Conservation (phyloP, 352 stramenopile genomes). For the Phytophthora nicotianae region DNA sequence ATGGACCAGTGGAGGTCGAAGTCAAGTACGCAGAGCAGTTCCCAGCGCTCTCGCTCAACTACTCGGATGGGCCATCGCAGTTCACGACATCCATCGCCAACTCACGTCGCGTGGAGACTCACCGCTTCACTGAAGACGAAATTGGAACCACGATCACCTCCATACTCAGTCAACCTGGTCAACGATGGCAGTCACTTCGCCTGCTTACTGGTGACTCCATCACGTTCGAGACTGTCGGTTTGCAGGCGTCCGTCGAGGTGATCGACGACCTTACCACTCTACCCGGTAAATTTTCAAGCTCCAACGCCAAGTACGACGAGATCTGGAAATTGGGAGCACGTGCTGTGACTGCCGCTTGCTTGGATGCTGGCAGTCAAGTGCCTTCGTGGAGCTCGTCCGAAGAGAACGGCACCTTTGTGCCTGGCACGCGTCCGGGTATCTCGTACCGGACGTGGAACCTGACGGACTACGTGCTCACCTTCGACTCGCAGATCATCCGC, state of each 20-base stretch:
- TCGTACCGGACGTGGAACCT: conserved; percentile 40
- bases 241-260: conserved; percentile 34
- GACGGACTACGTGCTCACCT: conserved; percentile 36
- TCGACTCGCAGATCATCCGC: conserved; percentile 35
- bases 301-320: conserved; percentile 39
- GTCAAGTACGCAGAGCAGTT: conserved; percentile 44
- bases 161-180: conserved; percentile 30
- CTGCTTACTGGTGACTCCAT: conserved; percentile 11
- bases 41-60: conserved; percentile 25
- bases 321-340: conserved; percentile 36
- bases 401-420: conserved; percentile 40
- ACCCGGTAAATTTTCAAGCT: conserved; percentile 36
- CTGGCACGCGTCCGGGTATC: conserved; percentile 32
- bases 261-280: conserved; percentile 31
- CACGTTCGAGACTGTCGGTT: conserved; percentile 31
- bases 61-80: conserved; percentile 32
- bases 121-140: conserved; percentile 22
- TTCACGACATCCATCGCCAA: conserved; percentile 31
- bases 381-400: conserved; percentile 32
- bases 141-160: conserved; percentile 26
- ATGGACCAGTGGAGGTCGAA: conserved; percentile 32
- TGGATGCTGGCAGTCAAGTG: conserved; percentile 34
- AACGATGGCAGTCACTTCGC: conserved; percentile 36
- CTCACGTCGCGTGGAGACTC: conserved; percentile 36
- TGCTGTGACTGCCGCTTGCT: conserved; percentile 32